Conservation (phyloP, 2,329 filamentous ascomycete genomes). For the Stylonectria norvegica region DNA sequence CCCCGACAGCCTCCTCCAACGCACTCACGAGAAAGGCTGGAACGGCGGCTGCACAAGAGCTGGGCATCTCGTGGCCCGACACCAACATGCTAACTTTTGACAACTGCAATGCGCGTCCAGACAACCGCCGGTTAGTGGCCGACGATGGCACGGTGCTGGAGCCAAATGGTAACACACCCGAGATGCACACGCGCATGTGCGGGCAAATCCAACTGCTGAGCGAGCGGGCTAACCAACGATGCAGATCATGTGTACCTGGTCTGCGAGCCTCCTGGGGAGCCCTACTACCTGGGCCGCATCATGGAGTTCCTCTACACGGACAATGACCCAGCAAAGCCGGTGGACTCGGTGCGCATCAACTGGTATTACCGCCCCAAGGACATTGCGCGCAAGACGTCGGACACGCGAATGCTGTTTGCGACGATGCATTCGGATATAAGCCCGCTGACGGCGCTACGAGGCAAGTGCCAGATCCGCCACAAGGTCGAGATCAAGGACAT, state of each 20-base stretch:
- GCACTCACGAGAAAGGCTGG: slow-evolving; percentile 20
- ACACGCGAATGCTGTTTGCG: slow-evolving; percentile 87
- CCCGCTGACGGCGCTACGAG: slow-evolving; percentile 85
- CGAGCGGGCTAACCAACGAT: slow-evolving; percentile 31
- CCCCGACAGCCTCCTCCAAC: slow-evolving; percentile 21
- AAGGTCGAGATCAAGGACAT: slow-evolving; percentile 79
- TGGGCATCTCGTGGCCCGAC: slow-evolving; percentile 48
- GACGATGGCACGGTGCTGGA: slow-evolving; percentile 85
- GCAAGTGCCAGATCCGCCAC: slow-evolving; percentile 89
- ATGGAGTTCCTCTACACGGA: slow-evolving; percentile 94
- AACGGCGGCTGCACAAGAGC: slow-evolving; percentile 26
- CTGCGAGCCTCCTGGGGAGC: slow-evolving; percentile 94
- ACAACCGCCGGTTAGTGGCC: slow-evolving; percentile 75
- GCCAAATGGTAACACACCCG: slow-evolving; percentile 67
- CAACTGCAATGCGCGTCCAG: slow-evolving; percentile 62
- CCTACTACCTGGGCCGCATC: slow-evolving; percentile 94
- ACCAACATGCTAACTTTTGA: slow-evolving; percentile 91
- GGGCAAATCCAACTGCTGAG: slow-evolving; percentile 19
- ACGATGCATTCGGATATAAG: slow-evolving; percentile 99
- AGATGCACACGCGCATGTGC: slow-evolving; percentile 10
- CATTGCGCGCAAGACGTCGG: slow-evolving; percentile 85
- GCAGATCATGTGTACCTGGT: slow-evolving; percentile 86
- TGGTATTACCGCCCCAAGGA: slow-evolving; percentile 98
- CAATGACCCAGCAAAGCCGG: slow-evolving; percentile 66
- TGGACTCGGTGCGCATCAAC: slow-evolving; percentile 89